Conservation (phyloP, 148 eudicot species). For the Suaeda aralocaspica region DNA sequence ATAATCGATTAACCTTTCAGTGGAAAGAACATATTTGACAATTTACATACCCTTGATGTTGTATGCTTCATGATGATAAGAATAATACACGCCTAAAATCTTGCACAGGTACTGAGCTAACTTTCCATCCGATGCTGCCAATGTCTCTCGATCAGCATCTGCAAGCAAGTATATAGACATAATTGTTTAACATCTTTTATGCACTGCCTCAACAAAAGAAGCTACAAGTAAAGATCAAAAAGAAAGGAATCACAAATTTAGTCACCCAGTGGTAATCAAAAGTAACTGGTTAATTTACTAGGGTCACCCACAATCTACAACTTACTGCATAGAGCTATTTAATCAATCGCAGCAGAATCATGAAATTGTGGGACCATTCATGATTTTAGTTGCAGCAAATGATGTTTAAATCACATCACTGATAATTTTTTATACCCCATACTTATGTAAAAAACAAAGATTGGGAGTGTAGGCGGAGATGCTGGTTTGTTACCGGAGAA, state of each 20-base stretch:
- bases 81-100: conserved; percentile 69
- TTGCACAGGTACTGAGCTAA: conserved; percentile 77
- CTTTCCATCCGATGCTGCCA: conserved; percentile 56
- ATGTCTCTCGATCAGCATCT: conserved; percentile 74
- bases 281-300: neutral
- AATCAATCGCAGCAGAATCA: neutral
- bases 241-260: neutral
- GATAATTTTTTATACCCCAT: too few relatives aligned
- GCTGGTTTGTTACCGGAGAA: conserved; percentile 43
- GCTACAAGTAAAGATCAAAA: neutral
- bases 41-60: conserved; percentile 63
- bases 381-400: too few relatives aligned
- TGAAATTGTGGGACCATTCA: neutral
- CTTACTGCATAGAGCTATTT: neutral
- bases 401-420: too few relatives aligned
- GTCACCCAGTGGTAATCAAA: neutral
- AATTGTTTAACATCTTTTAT: neutral
- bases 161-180: conserved; percentile 4
- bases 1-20: neutral
- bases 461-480: too few relatives aligned
- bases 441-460: too few relatives aligned
- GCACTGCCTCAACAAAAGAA: neutral
- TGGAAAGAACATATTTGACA: neutral
- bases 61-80: conserved; percentile 78
- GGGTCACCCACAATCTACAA: neutral